Base-by-base conservation (phyloP, 257 asterid species). In the Orobanche coerulescens region DNA sequence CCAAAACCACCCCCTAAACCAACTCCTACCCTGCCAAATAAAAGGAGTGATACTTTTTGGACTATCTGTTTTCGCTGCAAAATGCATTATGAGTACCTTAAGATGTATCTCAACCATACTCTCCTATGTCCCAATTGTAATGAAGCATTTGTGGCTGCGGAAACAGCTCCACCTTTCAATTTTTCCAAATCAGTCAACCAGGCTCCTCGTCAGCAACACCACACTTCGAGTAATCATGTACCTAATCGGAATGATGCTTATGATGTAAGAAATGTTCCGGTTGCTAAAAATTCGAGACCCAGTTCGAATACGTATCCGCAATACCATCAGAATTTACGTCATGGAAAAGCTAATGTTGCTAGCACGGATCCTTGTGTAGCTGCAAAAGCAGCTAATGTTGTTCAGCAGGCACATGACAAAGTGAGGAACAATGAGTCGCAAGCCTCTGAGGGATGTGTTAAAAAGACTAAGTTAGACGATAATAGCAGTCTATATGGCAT, bases 81-180 rank as follows among this genome's bases (percentile, higher is more conserved):
- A 78, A 82, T 80, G 82, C 90, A 87, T 64, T 87, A 80, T 50
- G 95, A 87, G 65, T 87, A 84, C 68, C 81, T 73, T 2, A 84
- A 61, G 73, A 51, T 59, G 53, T 84, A 84, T 69, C 88, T 84
- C 31, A 82, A 87, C 76, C 67, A 73, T 5, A 82, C 86, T 62
- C 94, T 87, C 64, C 84, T 80, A 62, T 84, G 94, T 68, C 87
- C 85, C 16, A 79, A 79, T 53, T 87, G 95, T 53, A 76, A 64
- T 11, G 68, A 75, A 72, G 82, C 84, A 39, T 87, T 87, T 71
- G 26, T 10, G 51, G 95, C 95, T 53, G 52, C 64, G 14, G 84
- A 84, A 77, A 82, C 84, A 33, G 64, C 84, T 55, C 78, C 91
- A 9, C 95, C 95, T 11, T 57, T 66, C 59, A 52, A 58, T 64